Conservation (phyloP, 1,284 basidiomycete species). For the Cystobasidium sp. region DNA sequence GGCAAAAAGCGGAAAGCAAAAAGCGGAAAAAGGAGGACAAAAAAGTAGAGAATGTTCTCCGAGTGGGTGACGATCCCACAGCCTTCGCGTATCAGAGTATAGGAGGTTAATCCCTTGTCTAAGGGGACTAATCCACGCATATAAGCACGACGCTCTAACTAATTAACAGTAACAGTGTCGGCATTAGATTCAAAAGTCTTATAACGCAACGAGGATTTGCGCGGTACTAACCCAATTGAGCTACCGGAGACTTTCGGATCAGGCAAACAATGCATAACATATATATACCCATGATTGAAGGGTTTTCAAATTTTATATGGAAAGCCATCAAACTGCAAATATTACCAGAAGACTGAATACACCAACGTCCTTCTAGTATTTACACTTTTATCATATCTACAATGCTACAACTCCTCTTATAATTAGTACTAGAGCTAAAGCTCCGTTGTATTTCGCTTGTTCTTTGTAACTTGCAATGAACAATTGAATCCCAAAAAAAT, state of each 20-base stretch:
- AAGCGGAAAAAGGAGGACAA: background rate
- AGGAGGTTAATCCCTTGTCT: constrained; percentile 8
- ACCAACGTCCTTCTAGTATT: too few relatives aligned
- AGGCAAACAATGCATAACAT: too few relatives aligned
- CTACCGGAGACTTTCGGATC: constrained; percentile 23
- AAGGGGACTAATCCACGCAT: constrained; percentile 22
- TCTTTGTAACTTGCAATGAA: too few relatives aligned
- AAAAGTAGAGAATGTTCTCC: constrained; percentile 6
- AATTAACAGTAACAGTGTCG: background rate
- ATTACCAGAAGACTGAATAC: too few relatives aligned
- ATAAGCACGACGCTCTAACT: constrained; percentile 34
- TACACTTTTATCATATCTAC: too few relatives aligned
- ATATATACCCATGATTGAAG: background rate
- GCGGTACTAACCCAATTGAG: constrained; percentile 27
- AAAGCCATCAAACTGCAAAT: too few relatives aligned
- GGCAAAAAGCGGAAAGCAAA: background rate
- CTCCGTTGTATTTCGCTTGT: too few relatives aligned
- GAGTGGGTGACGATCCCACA: constrained; percentile 33
- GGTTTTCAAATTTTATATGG: background rate
- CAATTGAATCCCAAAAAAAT: too few relatives aligned
- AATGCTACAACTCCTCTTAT: too few relatives aligned
- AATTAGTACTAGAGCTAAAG: too few relatives aligned
- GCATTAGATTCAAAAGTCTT: constrained; percentile 14
- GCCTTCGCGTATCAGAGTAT: constrained; percentile 28
- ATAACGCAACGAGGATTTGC: background rate